Base-by-base conservation (phyloP, 139 green algal species). In the Chlorella sorokiniana region DNA sequence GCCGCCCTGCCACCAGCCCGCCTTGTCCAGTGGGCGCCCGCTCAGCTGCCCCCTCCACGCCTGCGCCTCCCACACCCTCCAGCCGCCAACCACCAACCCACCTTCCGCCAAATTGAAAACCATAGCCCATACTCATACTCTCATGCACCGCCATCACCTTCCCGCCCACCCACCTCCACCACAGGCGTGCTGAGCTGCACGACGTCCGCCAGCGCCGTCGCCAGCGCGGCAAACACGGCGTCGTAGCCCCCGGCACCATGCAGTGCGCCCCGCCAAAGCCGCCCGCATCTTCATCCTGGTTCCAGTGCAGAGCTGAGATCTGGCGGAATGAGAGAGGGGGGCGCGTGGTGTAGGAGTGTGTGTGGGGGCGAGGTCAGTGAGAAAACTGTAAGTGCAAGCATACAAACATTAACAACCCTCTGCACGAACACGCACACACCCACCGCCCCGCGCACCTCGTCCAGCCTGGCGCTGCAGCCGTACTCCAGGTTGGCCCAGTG, bases 401-500 rank as follows among this genome's bases (percentile, higher is more conserved):
- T n/a, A 40, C 3, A 11, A 56, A n/a, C 51, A 72, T 8, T n/a
- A n/a, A n/a, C n/a, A n/a, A n/a, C n/a, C n/a, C n/a, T n/a, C n/a
- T n/a, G n/a, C n/a, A n/a, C n/a, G n/a, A n/a, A n/a, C n/a, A n/a
- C n/a, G n/a, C n/a, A n/a, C n/a, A n/a, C n/a, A n/a, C n/a, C n/a
- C n/a, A n/a, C n/a, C n/a, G n/a, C n/a, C n/a, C n/a, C n/a, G n/a
- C 74, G 48, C 45, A 91, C 81, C 73, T 92, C 77, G 20, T 74
- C 45, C 69, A 95, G 79, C 1, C 70, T 51, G 0, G 91, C 91
- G 40, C 88, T 90, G 88, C 94, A 98, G 31, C 93, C 94, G 78
- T 98, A 98, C 86, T 98, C 95, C 41, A 96, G 69, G 79, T 97
- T 92, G 7, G 95, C 94, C 84, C 89, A 94, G 88, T 98, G 94